A percentile compares a stretch with the other conserved stretches of the same genome.
Evolutionary conservation across 2,329 filamentous ascomycete species (phyloP).

Genomic region (Colletotrichum neosansevieriae): DNA sequence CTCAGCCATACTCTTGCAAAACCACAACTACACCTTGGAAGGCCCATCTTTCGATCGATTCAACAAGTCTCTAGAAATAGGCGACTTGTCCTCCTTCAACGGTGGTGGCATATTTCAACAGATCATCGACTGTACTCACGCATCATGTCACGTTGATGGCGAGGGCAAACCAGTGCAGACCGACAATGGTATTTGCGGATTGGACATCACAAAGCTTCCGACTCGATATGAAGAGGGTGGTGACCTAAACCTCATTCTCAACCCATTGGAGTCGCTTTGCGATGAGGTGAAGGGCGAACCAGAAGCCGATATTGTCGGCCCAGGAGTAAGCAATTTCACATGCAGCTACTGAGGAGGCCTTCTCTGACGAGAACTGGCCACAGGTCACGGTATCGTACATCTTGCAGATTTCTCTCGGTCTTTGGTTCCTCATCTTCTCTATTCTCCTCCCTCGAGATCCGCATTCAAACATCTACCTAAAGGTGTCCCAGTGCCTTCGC

Average conservation of each 20-base stretch:
- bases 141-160: background rate
- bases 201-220: background rate
- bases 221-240: too few species aligned
- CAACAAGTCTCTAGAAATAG: background rate
- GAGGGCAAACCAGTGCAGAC: background rate
- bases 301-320: slow-evolving; percentile 12
- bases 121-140: background rate
- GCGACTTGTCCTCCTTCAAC: background rate
- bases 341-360: background rate
- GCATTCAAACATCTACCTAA: background rate
- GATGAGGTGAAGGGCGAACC: background rate
- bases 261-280: background rate
- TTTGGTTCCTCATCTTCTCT: slow-evolving; percentile 9
- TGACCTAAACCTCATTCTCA: background rate
- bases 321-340: background rate
- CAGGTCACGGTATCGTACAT: slow-evolving; percentile 16
- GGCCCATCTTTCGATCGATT: background rate
- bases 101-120: background rate
- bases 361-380: background rate
- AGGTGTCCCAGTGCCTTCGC: background rate
- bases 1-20: background rate
- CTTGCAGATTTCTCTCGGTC: background rate
- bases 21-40: background rate
- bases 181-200: background rate
- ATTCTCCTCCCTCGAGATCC: background rate